Evolutionary conservation across 1,139 yeast species (phyloP), one percentile per base, ranked within the genome.

Genomic region (Taiozyma sp.): DNA sequence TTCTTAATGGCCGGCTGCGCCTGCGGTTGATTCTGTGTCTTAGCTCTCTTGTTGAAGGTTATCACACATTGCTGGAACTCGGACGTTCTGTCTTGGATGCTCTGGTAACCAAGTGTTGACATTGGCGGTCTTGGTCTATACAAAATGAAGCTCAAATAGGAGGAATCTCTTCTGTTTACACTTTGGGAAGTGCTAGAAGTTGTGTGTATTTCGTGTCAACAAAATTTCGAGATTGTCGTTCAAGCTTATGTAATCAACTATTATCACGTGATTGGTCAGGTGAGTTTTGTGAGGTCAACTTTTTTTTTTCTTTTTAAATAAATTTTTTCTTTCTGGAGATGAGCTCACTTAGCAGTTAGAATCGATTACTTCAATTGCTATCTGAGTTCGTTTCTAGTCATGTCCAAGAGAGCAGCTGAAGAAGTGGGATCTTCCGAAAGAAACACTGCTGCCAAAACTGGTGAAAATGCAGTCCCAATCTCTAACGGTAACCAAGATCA

Each of bases 11-110:
- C 57, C 48, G 48, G 53, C 28, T 22, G 48, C 43, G 66, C 69
- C 52, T 70, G 61, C 45, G 54, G 56, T 41, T 51, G 53, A 44
- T 46, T 50, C 34, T 51, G 55, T 60, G 79, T 78, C 60, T 77
- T 78, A 53, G 80, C 72, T 58, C 81, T 56, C 48, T 57, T 80
- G 58, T 83, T 83, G 64, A 81, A 80, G 3, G 89, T 80, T 44
- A 80, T 70, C 42, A 89, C 95, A 65, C 95, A 88, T 63, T 88
- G 89, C 58, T 87, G 88, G 72, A 88, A 89, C 74, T 89, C 96
- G 58, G 79, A 76, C 14, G 96, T 88, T 55, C 97, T 73, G 68
- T 89, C 90, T 64, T 87, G 91, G 49, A 86, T 74, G 45, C 57
- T 54, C 41, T 44, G 46, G 16, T 53, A 50, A 6, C 41, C 41